phyloP scores from a whole-genome alignment of 805 yeast genomes.

The Cyberlindnera nakhonratchasimensis region DNA sequence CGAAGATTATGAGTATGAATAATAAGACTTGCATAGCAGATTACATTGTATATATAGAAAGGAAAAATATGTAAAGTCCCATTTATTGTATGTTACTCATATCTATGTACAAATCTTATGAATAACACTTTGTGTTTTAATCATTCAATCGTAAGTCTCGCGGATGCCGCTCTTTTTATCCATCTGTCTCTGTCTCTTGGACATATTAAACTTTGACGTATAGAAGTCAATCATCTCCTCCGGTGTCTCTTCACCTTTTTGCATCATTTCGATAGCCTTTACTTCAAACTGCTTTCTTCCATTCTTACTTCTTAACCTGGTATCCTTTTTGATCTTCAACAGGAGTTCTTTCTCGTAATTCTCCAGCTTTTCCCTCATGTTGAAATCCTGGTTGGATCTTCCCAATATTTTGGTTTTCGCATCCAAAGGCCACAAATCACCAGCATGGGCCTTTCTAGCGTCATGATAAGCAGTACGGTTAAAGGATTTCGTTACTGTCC shows the following conservation, averaged over 20 bases:
- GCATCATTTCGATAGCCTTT: slow-evolving; percentile 15
- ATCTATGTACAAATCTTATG: slow-evolving; percentile 4
- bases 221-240: slow-evolving; percentile 27
- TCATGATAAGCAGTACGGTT: slow-evolving; percentile 80
- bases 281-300: slow-evolving; percentile 16
- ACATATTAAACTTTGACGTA: slow-evolving; percentile 24
- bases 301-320: slow-evolving; percentile 17
- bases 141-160: slow-evolving; percentile 5
- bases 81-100: not conserved
- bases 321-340: slow-evolving; percentile 16
- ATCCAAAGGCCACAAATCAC: slow-evolving; percentile 83
- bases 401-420: slow-evolving; percentile 49
- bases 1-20: slow-evolving; percentile 5
- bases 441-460: slow-evolving; percentile 79
- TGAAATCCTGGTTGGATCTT: slow-evolving; percentile 32
- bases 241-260: slow-evolving; percentile 15
- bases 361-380: slow-evolving; percentile 30
- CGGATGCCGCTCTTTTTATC: slow-evolving; percentile 20
- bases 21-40: too few species aligned
- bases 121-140: not conserved
- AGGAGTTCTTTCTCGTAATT: slow-evolving; percentile 32
- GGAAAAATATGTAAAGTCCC: too few species aligned
- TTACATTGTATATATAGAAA: too few species aligned
- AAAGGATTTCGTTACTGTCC: slow-evolving; percentile 80
- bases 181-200: slow-evolving; percentile 26